Evolutionary conservation across 495 filamentous ascomycete genomes (phyloP).

Genomic region (Schizothecium vesticola): DNA sequence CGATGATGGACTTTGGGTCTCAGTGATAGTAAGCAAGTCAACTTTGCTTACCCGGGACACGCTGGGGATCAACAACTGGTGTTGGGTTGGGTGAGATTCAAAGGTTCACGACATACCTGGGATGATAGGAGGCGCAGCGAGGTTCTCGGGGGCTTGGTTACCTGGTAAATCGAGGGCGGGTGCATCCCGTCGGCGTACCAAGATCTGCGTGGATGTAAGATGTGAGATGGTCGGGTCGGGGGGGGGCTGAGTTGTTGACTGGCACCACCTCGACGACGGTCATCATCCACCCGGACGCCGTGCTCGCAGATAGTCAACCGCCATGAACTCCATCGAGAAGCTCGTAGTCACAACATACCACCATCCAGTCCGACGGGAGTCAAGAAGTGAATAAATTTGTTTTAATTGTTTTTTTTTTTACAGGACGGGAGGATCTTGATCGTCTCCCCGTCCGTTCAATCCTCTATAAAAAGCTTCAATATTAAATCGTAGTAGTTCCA

Average conservation of each 20-base stretch:
- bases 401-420: background rate
- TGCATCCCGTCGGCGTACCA: background rate
- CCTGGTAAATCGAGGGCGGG: background rate
- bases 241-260: background rate
- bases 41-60: too few relatives aligned
- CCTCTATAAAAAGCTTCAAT: background rate
- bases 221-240: background rate
- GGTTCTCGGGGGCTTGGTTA: background rate
- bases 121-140: background rate
- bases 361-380: background rate
- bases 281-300: background rate
- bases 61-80: too few relatives aligned
- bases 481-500: background rate
- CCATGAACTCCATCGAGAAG: too few relatives aligned
- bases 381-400: background rate
- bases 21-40: too few relatives aligned
- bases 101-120: background rate
- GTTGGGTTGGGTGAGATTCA: background rate
- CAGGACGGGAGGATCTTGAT: background rate
- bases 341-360: too few relatives aligned
- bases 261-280: background rate
- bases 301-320: background rate
- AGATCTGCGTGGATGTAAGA: background rate
- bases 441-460: background rate
- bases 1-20: too few relatives aligned